Evolutionary conservation across 495 filamentous ascomycete genomes (phyloP), one percentile per base, ranked within the genome.

Genomic region (Penicillium nucicola): DNA sequence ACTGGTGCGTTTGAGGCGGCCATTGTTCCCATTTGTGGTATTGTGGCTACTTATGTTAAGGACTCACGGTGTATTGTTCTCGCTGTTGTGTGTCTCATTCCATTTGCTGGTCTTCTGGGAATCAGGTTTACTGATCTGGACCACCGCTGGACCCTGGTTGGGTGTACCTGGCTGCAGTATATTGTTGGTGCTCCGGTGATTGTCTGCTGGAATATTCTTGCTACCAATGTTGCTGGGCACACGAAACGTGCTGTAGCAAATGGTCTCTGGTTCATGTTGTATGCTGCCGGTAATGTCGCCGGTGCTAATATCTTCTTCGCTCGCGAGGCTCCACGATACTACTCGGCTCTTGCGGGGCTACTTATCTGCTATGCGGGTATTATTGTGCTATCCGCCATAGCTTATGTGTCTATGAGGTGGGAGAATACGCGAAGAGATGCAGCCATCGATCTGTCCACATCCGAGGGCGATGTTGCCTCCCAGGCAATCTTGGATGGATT

Each of bases 161-260:
- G 70, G 36, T 79, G 76, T 55, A 73, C 71, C 19, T 83, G 79
- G 79, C 52, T 83, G 5, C 68, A 76, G 40, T 66, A 66, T 32
- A 60, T 72, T 15, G 30, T 77, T 18, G 76, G 76, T 2, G 66
- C 75, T 1, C 74, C 76, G 0, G 66, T 79, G 30, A 81, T 84
- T 11, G 69, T 80, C 1, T 64, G 79, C 1, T 74, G 84, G 49
- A 77, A 76, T n/a, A 48, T 84, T 2, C 78, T 84, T 12, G 71
- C 71, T 0, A 80, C 74, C 7, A 86, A 87, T 45, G 71, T 86
- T 2, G 80, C 80, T 1, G 84, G 83, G 8, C 85, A 85, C 61
- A 86, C 84, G 8, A 88, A 88, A 60, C 81, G 85, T 42, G 70
- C 71, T 1, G 53, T 75, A 14, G 69, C 73, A 5, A 74, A 70